phyloP scores from a whole-genome alignment of 495 filamentous ascomycete genomes.

The Trichocladium antarcticum region DNA sequence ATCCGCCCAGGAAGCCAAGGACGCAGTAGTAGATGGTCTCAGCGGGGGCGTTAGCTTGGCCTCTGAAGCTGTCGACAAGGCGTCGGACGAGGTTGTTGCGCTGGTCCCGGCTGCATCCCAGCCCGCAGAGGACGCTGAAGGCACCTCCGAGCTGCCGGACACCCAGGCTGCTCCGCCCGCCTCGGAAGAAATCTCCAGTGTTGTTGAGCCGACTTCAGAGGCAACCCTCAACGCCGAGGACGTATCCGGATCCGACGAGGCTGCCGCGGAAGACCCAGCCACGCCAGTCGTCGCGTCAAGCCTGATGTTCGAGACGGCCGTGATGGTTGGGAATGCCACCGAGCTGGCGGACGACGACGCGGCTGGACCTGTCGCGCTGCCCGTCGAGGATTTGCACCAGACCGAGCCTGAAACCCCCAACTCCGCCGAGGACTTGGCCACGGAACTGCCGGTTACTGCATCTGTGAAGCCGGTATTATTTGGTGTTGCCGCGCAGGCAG shows the following conservation, averaged over 20 bases:
- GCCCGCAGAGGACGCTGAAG: no score
- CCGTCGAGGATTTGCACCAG: conserved; percentile 9
- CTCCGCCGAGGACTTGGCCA: background rate
- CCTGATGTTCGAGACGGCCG: conserved; percentile 17
- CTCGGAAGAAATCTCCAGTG: conserved; percentile 7
- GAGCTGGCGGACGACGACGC: conserved; percentile 29
- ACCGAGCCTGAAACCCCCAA: background rate
- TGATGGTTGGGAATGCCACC: conserved; percentile 19
- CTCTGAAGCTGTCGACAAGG: conserved; percentile 5
- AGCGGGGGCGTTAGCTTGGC: conserved; percentile 14
- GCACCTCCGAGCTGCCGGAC: no score
- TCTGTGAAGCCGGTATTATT: conserved; percentile 35
- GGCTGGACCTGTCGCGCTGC: conserved; percentile 41
- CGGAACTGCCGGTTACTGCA: conserved; percentile 1
- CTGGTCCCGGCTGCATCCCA: no score
- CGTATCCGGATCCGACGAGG: conserved; percentile 5
- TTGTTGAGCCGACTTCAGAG: conserved; percentile 17
- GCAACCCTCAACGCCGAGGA: conserved; percentile 8
- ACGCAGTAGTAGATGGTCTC: conserved; percentile 16
- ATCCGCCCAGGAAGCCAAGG: conserved; percentile 7
- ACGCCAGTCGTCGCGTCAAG: conserved; percentile 16
- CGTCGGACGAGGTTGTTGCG: conserved; percentile 7
- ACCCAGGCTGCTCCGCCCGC: background rate
- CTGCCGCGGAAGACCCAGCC: background rate
- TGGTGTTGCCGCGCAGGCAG: conserved; percentile 36